Conservation (phyloP, 2,329 filamentous ascomycete genomes). For the Pyricularia sp. region DNA sequence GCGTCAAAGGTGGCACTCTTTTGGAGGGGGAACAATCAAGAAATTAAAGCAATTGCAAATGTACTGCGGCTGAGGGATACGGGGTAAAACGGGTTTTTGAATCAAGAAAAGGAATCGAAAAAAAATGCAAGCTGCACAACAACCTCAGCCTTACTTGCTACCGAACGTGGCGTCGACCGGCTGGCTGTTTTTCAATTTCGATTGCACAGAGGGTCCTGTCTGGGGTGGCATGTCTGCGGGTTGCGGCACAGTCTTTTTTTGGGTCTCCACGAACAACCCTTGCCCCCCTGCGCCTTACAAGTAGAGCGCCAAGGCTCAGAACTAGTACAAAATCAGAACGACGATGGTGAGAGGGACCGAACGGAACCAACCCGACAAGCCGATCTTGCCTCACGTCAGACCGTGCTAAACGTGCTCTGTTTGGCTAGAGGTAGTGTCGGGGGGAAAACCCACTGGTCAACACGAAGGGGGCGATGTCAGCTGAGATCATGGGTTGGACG, state of each 20-base stretch:
- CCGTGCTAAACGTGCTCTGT: background rate
- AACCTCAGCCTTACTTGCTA: background rate
- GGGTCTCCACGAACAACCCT: background rate
- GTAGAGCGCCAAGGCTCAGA: too few species aligned
- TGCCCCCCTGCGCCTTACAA: background rate
- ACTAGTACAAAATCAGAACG: background rate
- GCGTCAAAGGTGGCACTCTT: background rate
- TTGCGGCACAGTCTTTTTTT: background rate
- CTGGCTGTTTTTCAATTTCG: background rate
- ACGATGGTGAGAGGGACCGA: background rate
- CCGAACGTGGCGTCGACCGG: background rate
- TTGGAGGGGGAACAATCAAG: background rate
- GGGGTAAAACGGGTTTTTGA: background rate
- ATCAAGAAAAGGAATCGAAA: background rate
- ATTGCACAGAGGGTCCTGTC: background rate
- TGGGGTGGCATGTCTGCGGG: background rate
- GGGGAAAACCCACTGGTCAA: background rate
- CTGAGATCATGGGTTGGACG: background rate
- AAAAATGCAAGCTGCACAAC: background rate
- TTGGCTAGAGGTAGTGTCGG: background rate
- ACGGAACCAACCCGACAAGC: conserved; percentile 5
- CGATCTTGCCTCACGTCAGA: background rate
- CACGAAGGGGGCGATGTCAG: background rate
- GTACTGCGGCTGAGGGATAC: background rate
- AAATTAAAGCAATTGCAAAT: background rate